phyloP scores from a whole-genome alignment of 768 basidiomycete species.

The Russula olivacea region DNA sequence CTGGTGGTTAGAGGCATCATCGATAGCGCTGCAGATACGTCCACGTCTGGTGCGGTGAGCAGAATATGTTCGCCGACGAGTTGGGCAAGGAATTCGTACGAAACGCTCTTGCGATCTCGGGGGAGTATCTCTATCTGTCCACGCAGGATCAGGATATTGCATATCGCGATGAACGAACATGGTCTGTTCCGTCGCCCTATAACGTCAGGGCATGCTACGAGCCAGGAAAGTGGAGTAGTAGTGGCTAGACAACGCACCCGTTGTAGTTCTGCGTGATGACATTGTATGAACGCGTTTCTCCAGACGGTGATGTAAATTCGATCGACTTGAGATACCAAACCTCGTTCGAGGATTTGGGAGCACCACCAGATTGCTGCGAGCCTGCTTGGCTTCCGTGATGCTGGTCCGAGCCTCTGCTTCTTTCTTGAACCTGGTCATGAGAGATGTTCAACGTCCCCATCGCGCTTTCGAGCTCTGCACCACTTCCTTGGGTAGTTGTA shows the following conservation, averaged over 20 bases:
- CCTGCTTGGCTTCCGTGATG: neutral
- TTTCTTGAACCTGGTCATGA: neutral
- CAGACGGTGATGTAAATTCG: conserved; percentile 38
- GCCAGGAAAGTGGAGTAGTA: neutral
- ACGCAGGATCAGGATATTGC: conserved; percentile 86
- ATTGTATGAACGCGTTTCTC: conserved; percentile 37
- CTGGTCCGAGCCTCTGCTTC: neutral
- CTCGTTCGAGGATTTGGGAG: conserved; percentile 26
- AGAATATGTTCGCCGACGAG: conserved; percentile 81
- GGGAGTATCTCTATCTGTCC: conserved; percentile 73
- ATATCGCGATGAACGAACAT: conserved; percentile 88
- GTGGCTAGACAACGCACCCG: conserved; percentile 45
- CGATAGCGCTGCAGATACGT: conserved; percentile 65
- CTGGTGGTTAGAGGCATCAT: conserved; percentile 53
- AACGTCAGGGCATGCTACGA: neutral
- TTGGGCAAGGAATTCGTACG: conserved; percentile 80
- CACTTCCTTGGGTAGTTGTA: neutral
- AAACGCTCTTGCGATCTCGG: conserved; percentile 56
- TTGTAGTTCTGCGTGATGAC: conserved; percentile 83
- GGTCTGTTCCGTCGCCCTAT: conserved; percentile 40
- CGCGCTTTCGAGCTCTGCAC: neutral
- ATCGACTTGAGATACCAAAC: conserved; percentile 78
- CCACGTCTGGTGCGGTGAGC: conserved; percentile 47
- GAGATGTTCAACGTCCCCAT: neutral
- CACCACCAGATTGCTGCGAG: neutral